Conservation (phyloP, 441 rosid species). For the Dalechampia spathulata region DNA sequence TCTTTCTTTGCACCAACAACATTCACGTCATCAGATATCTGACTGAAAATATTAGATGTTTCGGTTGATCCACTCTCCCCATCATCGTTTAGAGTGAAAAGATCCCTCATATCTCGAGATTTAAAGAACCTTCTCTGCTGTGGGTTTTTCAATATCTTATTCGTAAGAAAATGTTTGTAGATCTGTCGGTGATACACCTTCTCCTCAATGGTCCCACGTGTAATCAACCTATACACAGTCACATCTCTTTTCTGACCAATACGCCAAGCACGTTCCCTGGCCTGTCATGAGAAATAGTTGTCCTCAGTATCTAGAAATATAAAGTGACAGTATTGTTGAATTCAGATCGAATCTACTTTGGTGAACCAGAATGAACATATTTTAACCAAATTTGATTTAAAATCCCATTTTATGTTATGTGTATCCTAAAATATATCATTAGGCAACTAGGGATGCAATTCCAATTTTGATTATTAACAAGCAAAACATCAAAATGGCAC, state of each 20-base stretch:
- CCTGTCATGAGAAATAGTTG: slow-evolving; percentile 37
- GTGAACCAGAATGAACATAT: not conserved
- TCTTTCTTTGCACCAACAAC: slow-evolving; percentile 48
- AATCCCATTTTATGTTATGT: not conserved
- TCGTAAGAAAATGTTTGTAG: slow-evolving; percentile 92
- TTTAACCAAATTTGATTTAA: not conserved
- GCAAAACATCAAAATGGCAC: not conserved
- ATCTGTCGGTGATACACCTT: slow-evolving; percentile 96
- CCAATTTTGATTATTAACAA: slow-evolving; percentile 3
- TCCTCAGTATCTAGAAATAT: slow-evolving; percentile 12
- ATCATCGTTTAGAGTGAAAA: slow-evolving; percentile 67
- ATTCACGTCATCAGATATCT: slow-evolving; percentile 63
- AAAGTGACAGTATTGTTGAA: not conserved
- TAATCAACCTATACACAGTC: slow-evolving; percentile 80
- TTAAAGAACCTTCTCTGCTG: slow-evolving; percentile 89
- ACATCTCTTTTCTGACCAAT: slow-evolving; percentile 95
- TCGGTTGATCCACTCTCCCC: slow-evolving; percentile 64
- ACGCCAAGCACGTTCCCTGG: slow-evolving; percentile 99
- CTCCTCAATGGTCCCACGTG: slow-evolving; percentile 94
- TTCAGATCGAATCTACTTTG: not conserved
- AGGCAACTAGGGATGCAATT: not conserved
- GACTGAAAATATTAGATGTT: slow-evolving; percentile 82
- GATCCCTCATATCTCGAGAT: slow-evolving; percentile 98
- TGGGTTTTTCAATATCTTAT: slow-evolving; percentile 91
- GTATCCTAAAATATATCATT: not conserved